These are phyloP conservation scores for Malassezia slooffiae DNA, from an alignment of 1,284 basidiomycete species.

Conservation along the genomic window DNA sequence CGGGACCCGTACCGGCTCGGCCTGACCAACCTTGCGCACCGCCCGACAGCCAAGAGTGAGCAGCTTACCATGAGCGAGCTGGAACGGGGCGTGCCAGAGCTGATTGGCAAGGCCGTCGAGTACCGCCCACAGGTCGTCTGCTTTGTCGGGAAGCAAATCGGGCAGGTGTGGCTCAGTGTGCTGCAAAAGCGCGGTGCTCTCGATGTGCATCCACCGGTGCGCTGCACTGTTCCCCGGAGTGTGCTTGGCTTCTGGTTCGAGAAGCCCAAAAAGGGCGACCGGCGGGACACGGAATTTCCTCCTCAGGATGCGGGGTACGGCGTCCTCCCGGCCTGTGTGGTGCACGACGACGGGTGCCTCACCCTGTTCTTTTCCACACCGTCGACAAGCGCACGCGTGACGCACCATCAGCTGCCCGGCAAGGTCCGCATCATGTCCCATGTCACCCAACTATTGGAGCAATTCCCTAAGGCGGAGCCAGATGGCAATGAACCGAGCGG, in stretches of 20 bases:
- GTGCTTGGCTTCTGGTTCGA: constrained; percentile 8
- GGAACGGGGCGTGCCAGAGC: constrained; percentile 4
- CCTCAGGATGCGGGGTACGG: constrained; percentile 8
- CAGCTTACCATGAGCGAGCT: constrained; percentile 5
- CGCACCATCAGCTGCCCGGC: constrained; percentile 32
- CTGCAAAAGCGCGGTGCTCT: background rate
- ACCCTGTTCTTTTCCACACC: constrained; percentile 31
- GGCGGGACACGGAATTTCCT: background rate
- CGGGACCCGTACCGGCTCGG: constrained; percentile 3
- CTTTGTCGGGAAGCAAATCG: constrained; percentile 14
- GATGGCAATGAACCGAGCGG: no score
- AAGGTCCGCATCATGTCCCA: constrained; percentile 26
- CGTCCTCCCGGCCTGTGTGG: constrained; percentile 2
- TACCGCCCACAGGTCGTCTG: constrained; percentile 9
- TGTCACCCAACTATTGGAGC: no score
- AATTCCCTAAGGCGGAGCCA: no score
- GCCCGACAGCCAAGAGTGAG: constrained; percentile 8
- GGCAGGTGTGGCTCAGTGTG: constrained; percentile 1
- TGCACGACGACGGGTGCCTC: background rate
- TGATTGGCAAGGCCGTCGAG: constrained; percentile 2
- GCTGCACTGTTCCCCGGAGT: background rate
- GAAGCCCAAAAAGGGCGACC: no score
- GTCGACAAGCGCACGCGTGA: constrained; percentile 35
- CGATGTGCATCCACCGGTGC: background rate
- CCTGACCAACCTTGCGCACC: constrained; percentile 11